These are phyloP conservation scores for Prunus yedoensis DNA, from an alignment of 331 rosid species.

Conservation along the genomic window DNA sequence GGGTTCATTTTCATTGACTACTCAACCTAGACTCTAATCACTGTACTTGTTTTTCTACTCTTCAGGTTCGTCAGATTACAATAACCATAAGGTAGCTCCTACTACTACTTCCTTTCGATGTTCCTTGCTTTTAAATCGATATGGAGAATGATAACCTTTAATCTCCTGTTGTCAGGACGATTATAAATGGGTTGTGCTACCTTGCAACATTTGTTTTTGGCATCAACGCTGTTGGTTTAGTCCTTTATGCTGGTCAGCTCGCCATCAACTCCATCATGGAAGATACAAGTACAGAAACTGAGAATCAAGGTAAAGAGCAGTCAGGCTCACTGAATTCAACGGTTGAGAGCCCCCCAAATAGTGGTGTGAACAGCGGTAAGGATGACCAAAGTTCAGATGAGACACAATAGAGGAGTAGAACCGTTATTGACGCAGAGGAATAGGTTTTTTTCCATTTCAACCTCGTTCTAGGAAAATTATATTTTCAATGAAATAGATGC, in stretches of 20 bases:
- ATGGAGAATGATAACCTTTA: constrained; percentile 13
- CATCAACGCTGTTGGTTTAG: constrained; percentile 68
- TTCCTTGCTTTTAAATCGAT: constrained; percentile 2
- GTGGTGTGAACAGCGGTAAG: constrained; percentile 26
- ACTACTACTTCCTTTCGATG: constrained; percentile 9
- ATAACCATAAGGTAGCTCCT: constrained; percentile 72
- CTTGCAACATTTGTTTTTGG: constrained; percentile 93
- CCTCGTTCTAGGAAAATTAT: constrained; percentile 7
- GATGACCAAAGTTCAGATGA: constrained; percentile 64
- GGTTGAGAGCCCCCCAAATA: constrained; percentile 34
- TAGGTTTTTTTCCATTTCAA: constrained; percentile 13
- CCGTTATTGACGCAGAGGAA: constrained; percentile 26
- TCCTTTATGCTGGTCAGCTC: constrained; percentile 89
- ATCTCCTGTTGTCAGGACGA: constrained; percentile 62
- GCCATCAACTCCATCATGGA: constrained; percentile 59
- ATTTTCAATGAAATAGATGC: neutral
- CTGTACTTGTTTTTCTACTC: constrained; percentile 21
- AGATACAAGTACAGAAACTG: constrained; percentile 42
- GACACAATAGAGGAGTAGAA: constrained; percentile 29
- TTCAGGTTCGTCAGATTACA: constrained; percentile 92
- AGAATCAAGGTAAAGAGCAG: constrained; percentile 40
- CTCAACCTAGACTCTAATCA: constrained; percentile 15
- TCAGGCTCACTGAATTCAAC: constrained; percentile 43
- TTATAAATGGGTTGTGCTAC: constrained; percentile 82
- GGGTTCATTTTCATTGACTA: neutral